These are phyloP conservation scores for Penicilliopsis zonata DNA, from an alignment of 495 filamentous ascomycete genomes.

Conservation along the genomic window DNA sequence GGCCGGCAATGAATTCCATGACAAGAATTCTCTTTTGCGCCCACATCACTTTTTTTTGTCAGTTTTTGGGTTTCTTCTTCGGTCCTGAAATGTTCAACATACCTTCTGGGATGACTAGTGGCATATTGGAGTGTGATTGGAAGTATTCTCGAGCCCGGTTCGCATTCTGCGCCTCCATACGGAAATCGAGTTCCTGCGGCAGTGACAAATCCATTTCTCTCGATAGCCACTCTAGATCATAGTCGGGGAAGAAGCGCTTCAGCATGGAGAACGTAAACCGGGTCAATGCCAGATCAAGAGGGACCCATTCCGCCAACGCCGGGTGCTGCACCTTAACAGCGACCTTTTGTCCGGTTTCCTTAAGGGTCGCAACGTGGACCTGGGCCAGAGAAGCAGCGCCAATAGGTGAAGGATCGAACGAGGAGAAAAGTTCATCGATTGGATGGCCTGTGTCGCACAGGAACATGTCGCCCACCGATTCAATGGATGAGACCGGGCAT, in stretches of 20 bases:
- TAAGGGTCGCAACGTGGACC: constrained; percentile 82
- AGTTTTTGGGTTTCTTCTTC: constrained; percentile 2
- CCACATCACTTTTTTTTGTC: constrained; percentile 60
- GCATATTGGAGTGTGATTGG: constrained; percentile 48
- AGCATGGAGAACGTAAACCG: constrained; percentile 79
- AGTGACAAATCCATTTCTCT: constrained; percentile 85
- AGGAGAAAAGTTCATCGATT: constrained; percentile 72
- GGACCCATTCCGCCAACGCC: constrained; percentile 78
- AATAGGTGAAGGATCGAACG: constrained; percentile 69
- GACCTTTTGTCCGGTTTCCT: constrained; percentile 76
- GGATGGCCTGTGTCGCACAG: constrained; percentile 64
- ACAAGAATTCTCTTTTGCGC: constrained; percentile 80
- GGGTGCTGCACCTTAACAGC: constrained; percentile 98
- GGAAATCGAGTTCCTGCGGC: constrained; percentile 85
- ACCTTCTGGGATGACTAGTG: constrained; percentile 76
- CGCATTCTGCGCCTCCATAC: constrained; percentile 80
- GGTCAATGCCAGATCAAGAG: constrained; percentile 78
- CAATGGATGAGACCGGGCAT: constrained; percentile 85
- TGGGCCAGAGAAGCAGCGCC: constrained; percentile 92
- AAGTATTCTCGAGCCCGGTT: constrained; percentile 69
- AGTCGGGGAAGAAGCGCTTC: constrained; percentile 91
- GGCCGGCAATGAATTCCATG: constrained; percentile 87
- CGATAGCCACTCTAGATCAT: constrained; percentile 92
- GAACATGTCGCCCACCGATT: constrained; percentile 82
- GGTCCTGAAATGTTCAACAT: background rate